phyloP scores from a whole-genome alignment of 192 early-diverging fungal species.

The Dimargaris cristalligena region DNA sequence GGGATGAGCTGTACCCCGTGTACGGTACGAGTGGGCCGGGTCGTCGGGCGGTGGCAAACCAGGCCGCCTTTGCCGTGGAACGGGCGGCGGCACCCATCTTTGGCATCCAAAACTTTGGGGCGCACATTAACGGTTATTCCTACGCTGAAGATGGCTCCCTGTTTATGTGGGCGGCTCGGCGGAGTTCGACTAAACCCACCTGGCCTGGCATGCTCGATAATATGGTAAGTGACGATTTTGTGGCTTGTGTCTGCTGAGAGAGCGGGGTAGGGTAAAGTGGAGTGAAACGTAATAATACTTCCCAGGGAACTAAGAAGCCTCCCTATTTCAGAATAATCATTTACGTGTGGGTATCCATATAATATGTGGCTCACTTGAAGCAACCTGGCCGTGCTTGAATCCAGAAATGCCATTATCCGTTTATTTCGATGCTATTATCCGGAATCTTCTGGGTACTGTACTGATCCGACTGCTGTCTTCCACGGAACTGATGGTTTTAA shows the following conservation, averaged over 20 bases:
- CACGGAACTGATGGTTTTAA: neutral
- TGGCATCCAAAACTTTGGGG: constrained; percentile 74
- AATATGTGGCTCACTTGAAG: neutral
- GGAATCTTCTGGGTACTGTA: neutral
- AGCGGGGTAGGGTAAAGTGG: no score
- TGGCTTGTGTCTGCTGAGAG: no score
- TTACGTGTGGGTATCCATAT: constrained; percentile 11
- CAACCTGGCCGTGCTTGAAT: neutral
- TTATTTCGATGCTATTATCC: neutral
- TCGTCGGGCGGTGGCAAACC: constrained; percentile 5
- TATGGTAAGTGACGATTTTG: constrained; percentile 33
- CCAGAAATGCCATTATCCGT: neutral
- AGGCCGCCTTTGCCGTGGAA: constrained; percentile 50
- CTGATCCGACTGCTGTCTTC: neutral
- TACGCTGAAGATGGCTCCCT: constrained; percentile 17
- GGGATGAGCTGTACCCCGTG: constrained; percentile 70
- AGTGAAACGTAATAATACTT: no score
- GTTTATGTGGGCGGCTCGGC: constrained; percentile 77
- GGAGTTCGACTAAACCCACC: constrained; percentile 63
- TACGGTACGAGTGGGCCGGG: constrained; percentile 39
- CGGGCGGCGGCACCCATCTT: constrained; percentile 60
- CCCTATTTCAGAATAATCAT: constrained; percentile 7
- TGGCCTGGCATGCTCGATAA: constrained; percentile 75
- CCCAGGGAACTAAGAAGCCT: no score
- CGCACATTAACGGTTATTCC: constrained; percentile 69